phyloP scores from a whole-genome alignment of 2,329 filamentous ascomycete species.

The Metarhizium robertsii region DNA sequence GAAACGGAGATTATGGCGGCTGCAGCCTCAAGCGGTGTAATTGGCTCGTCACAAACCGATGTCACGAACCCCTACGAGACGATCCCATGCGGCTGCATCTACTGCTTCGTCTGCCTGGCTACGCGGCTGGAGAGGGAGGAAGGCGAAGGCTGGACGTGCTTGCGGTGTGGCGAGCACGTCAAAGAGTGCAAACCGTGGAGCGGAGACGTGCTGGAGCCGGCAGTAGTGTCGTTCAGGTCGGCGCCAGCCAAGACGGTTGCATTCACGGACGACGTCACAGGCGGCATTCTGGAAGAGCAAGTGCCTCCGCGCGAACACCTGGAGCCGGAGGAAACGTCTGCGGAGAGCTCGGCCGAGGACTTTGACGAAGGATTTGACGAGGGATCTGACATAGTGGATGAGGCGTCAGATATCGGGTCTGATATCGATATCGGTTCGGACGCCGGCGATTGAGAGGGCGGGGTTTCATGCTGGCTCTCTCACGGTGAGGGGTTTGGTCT shows the following conservation, averaged over 20 bases:
- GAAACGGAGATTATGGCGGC: conserved; percentile 70
- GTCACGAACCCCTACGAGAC: conserved; percentile 95
- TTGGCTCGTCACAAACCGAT: conserved; percentile 84
- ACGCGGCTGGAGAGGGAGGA: conserved; percentile 85
- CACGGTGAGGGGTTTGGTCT: neutral
- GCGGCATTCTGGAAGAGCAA: conserved; percentile 21
- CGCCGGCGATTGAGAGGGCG: conserved; percentile 2
- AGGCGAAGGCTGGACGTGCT: conserved; percentile 85
- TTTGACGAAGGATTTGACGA: conserved; percentile 8
- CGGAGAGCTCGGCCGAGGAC: conserved; percentile 7
- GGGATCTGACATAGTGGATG: conserved; percentile 5
- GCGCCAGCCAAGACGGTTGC: conserved; percentile 47
- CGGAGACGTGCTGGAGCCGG: conserved; percentile 70
- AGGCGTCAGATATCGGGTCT: conserved; percentile 4
- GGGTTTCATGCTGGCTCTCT: neutral
- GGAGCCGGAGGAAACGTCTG: conserved; percentile 11
- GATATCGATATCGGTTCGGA: conserved; percentile 5
- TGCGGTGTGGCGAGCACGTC: conserved; percentile 76
- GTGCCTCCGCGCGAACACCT: neutral
- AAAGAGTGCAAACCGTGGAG: conserved; percentile 85
- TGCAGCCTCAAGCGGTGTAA: conserved; percentile 62
- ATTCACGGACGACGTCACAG: conserved; percentile 47
- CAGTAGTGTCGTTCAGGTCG: conserved; percentile 29
- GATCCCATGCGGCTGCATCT: conserved; percentile 80
- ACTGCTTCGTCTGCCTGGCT: conserved; percentile 94